These are phyloP conservation scores for Rhynchosporium agropyri DNA, from an alignment of 2,329 filamentous ascomycete genomes.

Conservation along the genomic window DNA sequence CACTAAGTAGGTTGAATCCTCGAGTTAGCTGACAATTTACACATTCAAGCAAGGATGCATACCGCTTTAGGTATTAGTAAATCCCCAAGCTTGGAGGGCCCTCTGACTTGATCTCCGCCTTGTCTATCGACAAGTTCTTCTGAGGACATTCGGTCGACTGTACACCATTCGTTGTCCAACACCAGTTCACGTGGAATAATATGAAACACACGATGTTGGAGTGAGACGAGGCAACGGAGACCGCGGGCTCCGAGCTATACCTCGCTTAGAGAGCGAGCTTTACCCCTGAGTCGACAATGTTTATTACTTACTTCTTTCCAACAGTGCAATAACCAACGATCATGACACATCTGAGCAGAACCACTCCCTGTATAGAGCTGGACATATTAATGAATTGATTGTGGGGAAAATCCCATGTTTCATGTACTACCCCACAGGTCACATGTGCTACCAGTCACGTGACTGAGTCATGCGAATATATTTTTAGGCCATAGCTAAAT, in stretches of 20 bases:
- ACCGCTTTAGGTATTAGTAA: slow-evolving; percentile 23
- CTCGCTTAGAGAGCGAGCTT: not conserved
- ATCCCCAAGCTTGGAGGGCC: slow-evolving; percentile 5
- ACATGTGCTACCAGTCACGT: not conserved
- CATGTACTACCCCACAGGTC: not conserved
- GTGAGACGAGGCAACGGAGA: not conserved
- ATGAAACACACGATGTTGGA: not conserved
- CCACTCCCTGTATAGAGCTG: no score
- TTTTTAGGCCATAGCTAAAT: no score
- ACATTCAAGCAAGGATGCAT: not conserved
- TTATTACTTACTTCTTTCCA: no score
- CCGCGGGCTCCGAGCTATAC: slow-evolving; percentile 2
- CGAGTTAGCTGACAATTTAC: not conserved
- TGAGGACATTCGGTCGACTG: not conserved
- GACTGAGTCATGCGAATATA: not conserved
- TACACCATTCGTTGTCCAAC: not conserved
- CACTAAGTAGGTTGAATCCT: slow-evolving; percentile 13
- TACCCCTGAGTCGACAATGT: not conserved
- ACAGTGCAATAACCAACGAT: no score
- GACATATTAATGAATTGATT: no score
- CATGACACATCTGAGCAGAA: no score
- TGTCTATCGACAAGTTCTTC: not conserved
- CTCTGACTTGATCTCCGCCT: slow-evolving; percentile 1
- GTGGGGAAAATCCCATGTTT: no score
- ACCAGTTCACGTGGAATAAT: slow-evolving; percentile 1